Base-by-base conservation (phyloP, 768 basidiomycete species). In the Guyanaporus albipodus region DNA sequence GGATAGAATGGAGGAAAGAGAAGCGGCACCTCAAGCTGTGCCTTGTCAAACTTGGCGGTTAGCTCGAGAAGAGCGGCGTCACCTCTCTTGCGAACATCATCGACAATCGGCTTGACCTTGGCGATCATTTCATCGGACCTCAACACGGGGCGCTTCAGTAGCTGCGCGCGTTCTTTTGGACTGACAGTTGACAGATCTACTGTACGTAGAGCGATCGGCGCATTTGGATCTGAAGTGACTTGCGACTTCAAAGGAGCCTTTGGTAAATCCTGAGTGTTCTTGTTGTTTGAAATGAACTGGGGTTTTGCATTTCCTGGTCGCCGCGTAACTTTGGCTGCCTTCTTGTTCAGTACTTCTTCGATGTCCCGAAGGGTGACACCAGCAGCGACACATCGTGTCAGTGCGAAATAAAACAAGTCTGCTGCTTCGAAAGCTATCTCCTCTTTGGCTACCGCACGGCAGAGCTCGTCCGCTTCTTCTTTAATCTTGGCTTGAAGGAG, bases 381-480 rank as follows among this genome's bases (percentile, higher is more conserved):
- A 4, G 82, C 75, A 37, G 85, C 78, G 18, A 90, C 74, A 61
- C 95, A 97, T 54, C 85, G 83, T 18, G 88, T 80, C 56, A 99
- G 68, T 1, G 87, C 80, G 62, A 99, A 99, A 71, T 98, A 99
- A 33, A 95, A 59, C 19, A 99, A 73, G 69, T 99, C 96, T 1
- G 94, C 95, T 7, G 93, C 90, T 67, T 99, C 96, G 51, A 94
- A 95, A 2, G 93, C 88, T 14, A 96, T 72, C 24, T 97, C 90
- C 38, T 87, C 82, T 60, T 79, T 79, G 2, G 80, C 79, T 55
- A 80, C 72, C 19, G 91, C 91, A 15, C 75, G 75, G 63, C 92
- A 95, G n/a, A 99, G 77, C 66, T 99, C 96, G 57, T 95, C 90
- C 0, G 96, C 96, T 65, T 99, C 96, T 67, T 99, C 96, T 83